Evolutionary conservation across 805 yeast genomes (phyloP).

Genomic region (Saccharomycopsis olivae): DNA sequence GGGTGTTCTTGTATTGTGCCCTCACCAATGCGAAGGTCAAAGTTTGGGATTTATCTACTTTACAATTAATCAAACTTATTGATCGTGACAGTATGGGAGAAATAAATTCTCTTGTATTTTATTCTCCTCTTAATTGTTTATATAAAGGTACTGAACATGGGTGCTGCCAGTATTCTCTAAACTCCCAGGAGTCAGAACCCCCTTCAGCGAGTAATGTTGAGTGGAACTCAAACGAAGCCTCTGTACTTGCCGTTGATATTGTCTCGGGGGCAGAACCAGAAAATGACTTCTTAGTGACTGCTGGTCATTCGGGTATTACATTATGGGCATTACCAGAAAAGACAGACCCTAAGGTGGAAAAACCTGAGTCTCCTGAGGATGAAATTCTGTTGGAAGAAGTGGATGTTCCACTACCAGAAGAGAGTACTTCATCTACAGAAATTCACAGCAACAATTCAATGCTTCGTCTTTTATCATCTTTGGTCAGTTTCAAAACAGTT

Average conservation of each 20-base stretch:
- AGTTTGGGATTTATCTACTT: constrained; percentile 80
- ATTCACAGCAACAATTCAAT: constrained; percentile 25
- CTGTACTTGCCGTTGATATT: constrained; percentile 15
- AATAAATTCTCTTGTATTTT: constrained; percentile 49
- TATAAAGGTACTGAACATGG: constrained; percentile 39
- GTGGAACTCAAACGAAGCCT: constrained; percentile 45
- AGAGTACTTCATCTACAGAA: too few species aligned
- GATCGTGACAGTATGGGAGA: constrained; percentile 33
- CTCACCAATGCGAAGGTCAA: constrained; percentile 62
- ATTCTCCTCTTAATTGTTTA: constrained; percentile 36
- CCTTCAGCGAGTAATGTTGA: constrained; percentile 51
- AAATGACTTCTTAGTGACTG: constrained; percentile 12
- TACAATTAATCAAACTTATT: constrained; percentile 49
- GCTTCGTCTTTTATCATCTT: constrained; percentile 46
- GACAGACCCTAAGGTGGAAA: not conserved
- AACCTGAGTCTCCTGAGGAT: not conserved
- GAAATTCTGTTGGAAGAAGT: not conserved
- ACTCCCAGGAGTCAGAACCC: not conserved
- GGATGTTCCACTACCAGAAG: not conserved
- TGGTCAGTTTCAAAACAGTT: constrained; percentile 67
- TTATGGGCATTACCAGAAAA: constrained; percentile 16
- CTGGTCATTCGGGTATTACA: constrained; percentile 17
- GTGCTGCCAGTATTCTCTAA: constrained; percentile 8
- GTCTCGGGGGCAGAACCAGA: constrained; percentile 6
- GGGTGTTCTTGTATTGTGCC: constrained; percentile 76